phyloP scores from a whole-genome alignment of 352 stramenopile genomes.

The Pythium coloratum region DNA sequence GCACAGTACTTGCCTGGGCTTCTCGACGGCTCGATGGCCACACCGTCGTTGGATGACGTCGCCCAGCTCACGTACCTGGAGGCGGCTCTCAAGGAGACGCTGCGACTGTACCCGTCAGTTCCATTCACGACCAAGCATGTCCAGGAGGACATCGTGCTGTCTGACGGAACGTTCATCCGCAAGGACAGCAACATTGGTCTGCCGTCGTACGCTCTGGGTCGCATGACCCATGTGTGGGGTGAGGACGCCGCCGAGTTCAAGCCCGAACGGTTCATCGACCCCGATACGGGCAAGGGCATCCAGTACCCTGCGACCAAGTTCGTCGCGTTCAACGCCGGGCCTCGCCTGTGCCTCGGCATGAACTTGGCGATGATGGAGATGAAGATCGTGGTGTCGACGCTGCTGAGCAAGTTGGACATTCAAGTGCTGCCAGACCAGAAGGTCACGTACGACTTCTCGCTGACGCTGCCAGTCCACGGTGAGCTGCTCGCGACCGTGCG shows the following conservation, averaged over 20 bases:
- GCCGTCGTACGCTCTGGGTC: slow-evolving; percentile 34
- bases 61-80: slow-evolving; percentile 26
- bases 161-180: slow-evolving; percentile 40
- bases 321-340: slow-evolving; percentile 42
- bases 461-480: slow-evolving; percentile 25
- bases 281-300: slow-evolving; percentile 13
- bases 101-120: slow-evolving; percentile 69
- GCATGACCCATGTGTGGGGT: slow-evolving; percentile 32
- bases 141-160: slow-evolving; percentile 34
- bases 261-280: slow-evolving; percentile 38
- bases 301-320: slow-evolving; percentile 12
- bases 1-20: slow-evolving; percentile 16
- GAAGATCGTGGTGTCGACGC: slow-evolving; percentile 40
- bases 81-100: slow-evolving; percentile 47
- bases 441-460: slow-evolving; percentile 29
- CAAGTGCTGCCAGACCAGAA: slow-evolving; percentile 10
- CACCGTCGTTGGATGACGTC: slow-evolving; percentile 23
- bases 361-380: slow-evolving; percentile 53
- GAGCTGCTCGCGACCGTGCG: slow-evolving; percentile 10
- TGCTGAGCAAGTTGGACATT: slow-evolving; percentile 45
- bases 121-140: slow-evolving; percentile 41
- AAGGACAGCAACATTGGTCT: slow-evolving; percentile 29
- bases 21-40: slow-evolving; percentile 2
- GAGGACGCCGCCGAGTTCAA: slow-evolving; percentile 35
- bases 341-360: slow-evolving; percentile 44